Conservation (phyloP, 2,329 filamentous ascomycete species). For the Cladosporium velox region DNA sequence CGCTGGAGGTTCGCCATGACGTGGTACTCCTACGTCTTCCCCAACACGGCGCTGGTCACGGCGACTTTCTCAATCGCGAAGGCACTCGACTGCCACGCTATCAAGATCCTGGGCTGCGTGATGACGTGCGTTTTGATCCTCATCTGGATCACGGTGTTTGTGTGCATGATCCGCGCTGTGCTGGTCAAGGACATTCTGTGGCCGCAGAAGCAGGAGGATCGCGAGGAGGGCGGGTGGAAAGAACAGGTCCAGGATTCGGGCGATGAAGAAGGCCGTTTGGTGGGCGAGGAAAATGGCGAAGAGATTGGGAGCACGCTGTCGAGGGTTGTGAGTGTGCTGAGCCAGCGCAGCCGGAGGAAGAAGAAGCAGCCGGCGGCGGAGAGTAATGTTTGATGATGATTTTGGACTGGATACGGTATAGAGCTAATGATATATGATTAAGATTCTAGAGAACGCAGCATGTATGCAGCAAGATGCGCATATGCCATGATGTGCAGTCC, state of each 20-base stretch:
- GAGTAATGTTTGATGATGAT: constrained; percentile 9
- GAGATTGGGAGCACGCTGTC: neutral
- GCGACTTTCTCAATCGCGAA: constrained; percentile 71
- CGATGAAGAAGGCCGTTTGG: neutral
- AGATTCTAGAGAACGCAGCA: neutral
- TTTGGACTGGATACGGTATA: neutral
- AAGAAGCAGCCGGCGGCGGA: neutral
- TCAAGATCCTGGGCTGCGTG: constrained; percentile 68
- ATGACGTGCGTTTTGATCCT: constrained; percentile 67
- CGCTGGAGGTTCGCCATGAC: constrained; percentile 78
- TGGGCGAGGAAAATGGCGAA: neutral
- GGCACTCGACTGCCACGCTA: constrained; percentile 49
- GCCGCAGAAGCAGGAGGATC: constrained; percentile 70
- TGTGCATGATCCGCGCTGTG: constrained; percentile 71
- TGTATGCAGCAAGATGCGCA: no score
- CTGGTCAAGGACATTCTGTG: constrained; percentile 68
- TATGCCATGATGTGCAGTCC: no score
- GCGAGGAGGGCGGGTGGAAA: constrained; percentile 61
- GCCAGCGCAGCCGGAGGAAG: constrained; percentile 14
- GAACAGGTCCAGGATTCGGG: neutral
- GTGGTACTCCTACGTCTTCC: constrained; percentile 82
- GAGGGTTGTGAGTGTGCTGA: constrained; percentile 12
- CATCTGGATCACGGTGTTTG: constrained; percentile 69
- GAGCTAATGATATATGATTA: neutral
- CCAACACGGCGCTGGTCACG: constrained; percentile 64